Base-by-base conservation (phyloP, 2,329 filamentous ascomycete species). In the Helotiales sp. region DNA sequence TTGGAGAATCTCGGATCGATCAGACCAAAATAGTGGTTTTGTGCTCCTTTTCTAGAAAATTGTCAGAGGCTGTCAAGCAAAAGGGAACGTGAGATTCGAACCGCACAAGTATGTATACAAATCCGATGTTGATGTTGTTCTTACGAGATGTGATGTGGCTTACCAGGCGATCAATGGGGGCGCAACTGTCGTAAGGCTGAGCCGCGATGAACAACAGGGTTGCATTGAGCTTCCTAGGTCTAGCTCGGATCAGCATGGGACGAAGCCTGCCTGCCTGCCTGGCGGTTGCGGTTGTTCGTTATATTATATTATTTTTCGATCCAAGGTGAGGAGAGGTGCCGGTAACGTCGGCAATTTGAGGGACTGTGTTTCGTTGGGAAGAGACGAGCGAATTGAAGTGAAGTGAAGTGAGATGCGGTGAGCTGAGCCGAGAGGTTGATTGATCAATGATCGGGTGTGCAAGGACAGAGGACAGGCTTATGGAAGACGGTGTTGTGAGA, bases 121-220 rank as follows among this genome's bases (percentile, higher is more conserved):
- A 3, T 24, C 10, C 22, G 26, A 55, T 34, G 54, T 8, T 40
- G 54, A 37, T 57, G 54, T 22, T 24, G 54, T 37, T 34, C 30
- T 22, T 37, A 13, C 6, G 54, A 57, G n/a, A 57, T 57, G 54
- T 57, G n/a, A 57, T 57, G 54, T 57, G 54, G 54, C 54, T 57
- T 34, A 57, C 47, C 2, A 17, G 52, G 30, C 54, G 54, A 57
- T 57, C 30, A 57, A 40, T 24, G 52, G 34, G 34, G 54, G 54
- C 54, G 54, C 54, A 57, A 45, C 40, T n/a, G 6, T 20, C 40
- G 40, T 6, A 45, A 57, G 54, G 52, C 52, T 55, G 52, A 34
- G 52, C 54, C 54, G 54, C 32, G 54, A 22, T 22, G 54, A 57
- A 40, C 28, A 57, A 15, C 34, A 57, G 26, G 54, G 54, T 57